Evolutionary conservation across 2,329 filamentous ascomycete species (phyloP).

Genomic region (Aspergillus unguis): DNA sequence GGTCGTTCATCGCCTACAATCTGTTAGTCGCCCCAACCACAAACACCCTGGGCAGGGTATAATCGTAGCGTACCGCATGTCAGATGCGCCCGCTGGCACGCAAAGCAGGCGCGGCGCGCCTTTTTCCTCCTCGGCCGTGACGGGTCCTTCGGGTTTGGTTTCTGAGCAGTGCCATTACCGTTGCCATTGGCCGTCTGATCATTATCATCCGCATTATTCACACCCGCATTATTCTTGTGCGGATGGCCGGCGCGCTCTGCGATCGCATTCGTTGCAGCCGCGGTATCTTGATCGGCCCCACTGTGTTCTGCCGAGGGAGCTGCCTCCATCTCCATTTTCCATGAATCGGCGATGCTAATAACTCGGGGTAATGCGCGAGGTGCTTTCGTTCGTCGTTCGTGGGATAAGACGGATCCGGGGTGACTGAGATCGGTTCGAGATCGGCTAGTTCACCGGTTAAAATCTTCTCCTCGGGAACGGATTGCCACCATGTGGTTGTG

Average conservation of each 20-base stretch:
- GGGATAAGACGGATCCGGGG: constrained; percentile 1
- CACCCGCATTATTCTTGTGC: constrained; percentile 21
- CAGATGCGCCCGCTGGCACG: constrained; percentile 93
- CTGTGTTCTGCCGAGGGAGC: constrained; percentile 37
- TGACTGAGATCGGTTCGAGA: constrained; percentile 3
- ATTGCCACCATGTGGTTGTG: constrained; percentile 6
- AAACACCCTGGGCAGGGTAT: constrained; percentile 10
- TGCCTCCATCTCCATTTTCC: constrained; percentile 32
- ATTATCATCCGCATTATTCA: constrained; percentile 38
- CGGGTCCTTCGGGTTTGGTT: constrained; percentile 75
- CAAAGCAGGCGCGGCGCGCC: constrained; percentile 90
- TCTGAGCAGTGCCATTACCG: constrained; percentile 41
- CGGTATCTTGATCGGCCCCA: constrained; percentile 37
- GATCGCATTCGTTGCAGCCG: constrained; percentile 22
- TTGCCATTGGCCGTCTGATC: constrained; percentile 55
- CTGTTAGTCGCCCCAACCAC: constrained; percentile 24
- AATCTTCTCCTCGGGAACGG: constrained; percentile 2
- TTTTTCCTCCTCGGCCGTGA: constrained; percentile 89
- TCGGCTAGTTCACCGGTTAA: constrained; percentile 7
- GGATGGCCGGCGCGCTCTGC: constrained; percentile 35
- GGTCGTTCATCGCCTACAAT: constrained; percentile 84
- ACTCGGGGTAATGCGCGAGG: not conserved
- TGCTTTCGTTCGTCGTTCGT: not conserved
- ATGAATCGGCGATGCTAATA: constrained; percentile 17
- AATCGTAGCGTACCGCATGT: constrained; percentile 77